These are phyloP conservation scores for Xylaria longipes DNA, from an alignment of 495 filamentous ascomycete species.

Conservation along the genomic window DNA sequence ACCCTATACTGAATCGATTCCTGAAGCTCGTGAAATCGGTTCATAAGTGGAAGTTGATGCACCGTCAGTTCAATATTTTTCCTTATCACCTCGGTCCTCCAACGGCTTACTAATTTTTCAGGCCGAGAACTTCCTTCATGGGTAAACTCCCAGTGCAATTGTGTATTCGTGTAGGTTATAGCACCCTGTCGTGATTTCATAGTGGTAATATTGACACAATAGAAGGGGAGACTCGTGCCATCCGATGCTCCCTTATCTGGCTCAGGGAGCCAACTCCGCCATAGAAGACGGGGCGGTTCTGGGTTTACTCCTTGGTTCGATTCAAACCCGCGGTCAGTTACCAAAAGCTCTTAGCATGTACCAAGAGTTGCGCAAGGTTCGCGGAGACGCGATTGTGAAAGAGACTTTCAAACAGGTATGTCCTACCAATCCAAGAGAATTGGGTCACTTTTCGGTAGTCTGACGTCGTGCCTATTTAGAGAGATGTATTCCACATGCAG, in stretches of 20 bases:
- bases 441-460: background rate
- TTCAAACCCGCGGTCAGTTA: slow-evolving; percentile 46
- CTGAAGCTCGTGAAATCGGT: slow-evolving; percentile 34
- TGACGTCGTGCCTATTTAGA: slow-evolving; percentile 2
- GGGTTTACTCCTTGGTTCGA: slow-evolving; percentile 17
- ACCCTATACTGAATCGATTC: slow-evolving; percentile 45
- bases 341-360: slow-evolving; percentile 55
- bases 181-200: background rate
- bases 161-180: slow-evolving; percentile 38
- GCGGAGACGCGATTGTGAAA: slow-evolving; percentile 60
- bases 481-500: slow-evolving; percentile 61
- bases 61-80: slow-evolving; percentile 35
- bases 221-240: slow-evolving; percentile 59
- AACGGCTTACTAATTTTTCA: slow-evolving; percentile 1
- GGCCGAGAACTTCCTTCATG: slow-evolving; percentile 39
- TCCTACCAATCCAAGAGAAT: background rate
- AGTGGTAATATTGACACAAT: slow-evolving; percentile 17
- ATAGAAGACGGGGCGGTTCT: slow-evolving; percentile 48
- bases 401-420: slow-evolving; percentile 55
- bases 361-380: slow-evolving; percentile 59
- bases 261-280: slow-evolving; percentile 54
- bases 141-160: slow-evolving; percentile 33
- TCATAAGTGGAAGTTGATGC: slow-evolving; percentile 46
- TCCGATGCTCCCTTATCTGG: slow-evolving; percentile 64
- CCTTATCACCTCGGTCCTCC: background rate